Base-by-base conservation (phyloP, 1,284 basidiomycete species). In the Phellinidium pouzarii region DNA sequence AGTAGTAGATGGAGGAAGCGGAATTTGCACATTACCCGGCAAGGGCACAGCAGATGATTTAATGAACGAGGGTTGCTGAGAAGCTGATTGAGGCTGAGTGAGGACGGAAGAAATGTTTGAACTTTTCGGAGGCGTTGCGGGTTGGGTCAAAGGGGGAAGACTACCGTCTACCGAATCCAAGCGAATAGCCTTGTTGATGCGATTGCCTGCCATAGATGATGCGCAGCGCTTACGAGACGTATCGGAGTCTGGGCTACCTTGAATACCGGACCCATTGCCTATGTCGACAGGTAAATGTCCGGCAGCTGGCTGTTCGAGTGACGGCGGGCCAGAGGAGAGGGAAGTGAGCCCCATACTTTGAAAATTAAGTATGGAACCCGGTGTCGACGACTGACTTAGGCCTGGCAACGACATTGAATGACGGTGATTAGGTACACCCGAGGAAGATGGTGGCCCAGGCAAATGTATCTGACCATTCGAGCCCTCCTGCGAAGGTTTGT, bases 401-500 rank as follows among this genome's bases (percentile, higher is more conserved):
- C 54, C 50, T 27, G 54, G 49, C 40, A 56, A 45, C 6, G 54
- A 56, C 34, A 44, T 8, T 8, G 54, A 56, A 47, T 50, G 50
- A 22, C 45, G 41, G 40, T 56, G 54, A 8, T 45, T 38, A 17
- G 42, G 41, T 12, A 36, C 37, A 19, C 26, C 25, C 23, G 47
- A 22, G 6, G 14, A 4, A n/a, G 46, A 23, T 5, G 45, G 25
- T 19, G 29, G 22, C 14, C 27, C 27, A n/a, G 43, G 46, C 31
- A 45, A 23, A 23, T 12, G 20, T n/a, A 23, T 37, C 34, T 47
- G 51, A 22, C 44, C 49, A 17, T 43, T 51, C 17, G 44, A 42
- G 40, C 48, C 50, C 29, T 46, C 48, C 40, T 47, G 50, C 29
- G 54, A 50, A 36, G 54, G 46, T 23, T 76, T 75, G 23, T 64